Evolutionary conservation across 768 basidiomycete species (phyloP).

Genomic region (Lentinula sp.): DNA sequence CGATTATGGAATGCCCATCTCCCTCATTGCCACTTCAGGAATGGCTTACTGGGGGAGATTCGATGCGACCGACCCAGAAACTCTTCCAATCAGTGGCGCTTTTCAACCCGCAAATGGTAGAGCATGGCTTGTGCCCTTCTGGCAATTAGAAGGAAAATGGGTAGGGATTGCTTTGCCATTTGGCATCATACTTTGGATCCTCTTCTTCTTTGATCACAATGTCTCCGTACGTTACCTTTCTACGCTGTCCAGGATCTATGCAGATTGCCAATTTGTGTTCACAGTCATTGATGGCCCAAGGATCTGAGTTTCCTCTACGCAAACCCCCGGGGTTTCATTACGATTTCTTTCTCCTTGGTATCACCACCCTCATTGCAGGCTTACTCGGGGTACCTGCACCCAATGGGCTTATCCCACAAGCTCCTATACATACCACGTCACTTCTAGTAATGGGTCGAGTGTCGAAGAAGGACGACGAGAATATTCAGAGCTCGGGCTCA

Average conservation of each 20-base stretch:
- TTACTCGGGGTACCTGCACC: slow-evolving; percentile 85
- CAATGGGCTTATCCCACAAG: slow-evolving; percentile 80
- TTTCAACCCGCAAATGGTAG: slow-evolving; percentile 70
- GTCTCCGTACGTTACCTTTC: slow-evolving; percentile 66
- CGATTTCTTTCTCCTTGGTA: slow-evolving; percentile 87
- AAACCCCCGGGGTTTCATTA: slow-evolving; percentile 87
- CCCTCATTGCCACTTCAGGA: slow-evolving; percentile 67
- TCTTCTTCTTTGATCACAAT: slow-evolving; percentile 96
- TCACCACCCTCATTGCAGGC: slow-evolving; percentile 85
- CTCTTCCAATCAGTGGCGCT: slow-evolving; percentile 61
- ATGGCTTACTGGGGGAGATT: slow-evolving; percentile 88
- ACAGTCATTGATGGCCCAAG: slow-evolving; percentile 89
- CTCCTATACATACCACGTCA: slow-evolving; percentile 88
- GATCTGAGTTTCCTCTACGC: slow-evolving; percentile 80
- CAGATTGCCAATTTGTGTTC: not conserved
- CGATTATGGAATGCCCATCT: slow-evolving; percentile 91
- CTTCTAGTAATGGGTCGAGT: slow-evolving; percentile 61
- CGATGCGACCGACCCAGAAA: slow-evolving; percentile 49
- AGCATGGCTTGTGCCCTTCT: slow-evolving; percentile 82
- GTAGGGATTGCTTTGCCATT: slow-evolving; percentile 87
- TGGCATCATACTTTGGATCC: slow-evolving; percentile 79
- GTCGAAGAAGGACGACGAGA: slow-evolving; percentile 29
- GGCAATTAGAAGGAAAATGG: slow-evolving; percentile 86
- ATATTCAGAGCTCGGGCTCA: slow-evolving; percentile 3
- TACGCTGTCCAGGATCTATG: not conserved